Evolutionary conservation across 148 eudicot genomes (phyloP).

Genomic region (Vaccinium corymbosum): DNA sequence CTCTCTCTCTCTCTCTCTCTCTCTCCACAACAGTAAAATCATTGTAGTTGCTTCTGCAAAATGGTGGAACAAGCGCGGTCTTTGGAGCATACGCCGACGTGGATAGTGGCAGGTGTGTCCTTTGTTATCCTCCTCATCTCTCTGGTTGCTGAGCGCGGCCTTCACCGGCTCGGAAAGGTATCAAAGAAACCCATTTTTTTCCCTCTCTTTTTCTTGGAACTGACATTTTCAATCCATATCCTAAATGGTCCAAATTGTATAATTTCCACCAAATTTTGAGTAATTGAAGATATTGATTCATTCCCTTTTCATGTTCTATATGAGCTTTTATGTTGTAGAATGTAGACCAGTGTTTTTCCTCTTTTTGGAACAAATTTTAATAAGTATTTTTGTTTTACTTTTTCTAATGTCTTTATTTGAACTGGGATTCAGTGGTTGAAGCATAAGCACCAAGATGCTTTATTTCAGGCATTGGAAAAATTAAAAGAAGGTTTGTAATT

Average conservation of each 20-base stretch:
- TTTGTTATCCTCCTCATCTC: conserved; percentile 67
- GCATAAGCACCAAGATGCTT: conserved; percentile 48
- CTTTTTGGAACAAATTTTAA: not conserved
- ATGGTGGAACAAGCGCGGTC: conserved; percentile 60
- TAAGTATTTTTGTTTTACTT: not conserved
- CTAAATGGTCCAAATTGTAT: not conserved
- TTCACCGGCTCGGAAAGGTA: conserved; percentile 82
- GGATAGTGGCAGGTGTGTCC: conserved; percentile 70
- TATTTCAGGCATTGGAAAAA: conserved; percentile 68
- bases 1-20: not conserved
- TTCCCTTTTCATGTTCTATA: not conserved
- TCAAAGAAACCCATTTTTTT: not conserved
- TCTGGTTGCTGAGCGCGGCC: conserved; percentile 66
- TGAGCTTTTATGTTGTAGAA: not conserved
- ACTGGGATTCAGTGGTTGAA: conserved; percentile 40
- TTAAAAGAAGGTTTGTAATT: conserved; percentile 63
- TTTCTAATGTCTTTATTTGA: not conserved
- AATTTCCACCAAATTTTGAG: not conserved
- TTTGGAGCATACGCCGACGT: conserved; percentile 62
- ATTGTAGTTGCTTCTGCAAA: not conserved
- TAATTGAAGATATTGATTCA: not conserved
- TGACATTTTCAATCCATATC: not conserved
- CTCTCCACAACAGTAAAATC: not conserved
- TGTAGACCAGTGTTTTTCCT: not conserved
- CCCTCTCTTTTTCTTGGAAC: not conserved